Evolutionary conservation across 257 asterid genomes (phyloP).

Genomic region (Cinchona pubescens): DNA sequence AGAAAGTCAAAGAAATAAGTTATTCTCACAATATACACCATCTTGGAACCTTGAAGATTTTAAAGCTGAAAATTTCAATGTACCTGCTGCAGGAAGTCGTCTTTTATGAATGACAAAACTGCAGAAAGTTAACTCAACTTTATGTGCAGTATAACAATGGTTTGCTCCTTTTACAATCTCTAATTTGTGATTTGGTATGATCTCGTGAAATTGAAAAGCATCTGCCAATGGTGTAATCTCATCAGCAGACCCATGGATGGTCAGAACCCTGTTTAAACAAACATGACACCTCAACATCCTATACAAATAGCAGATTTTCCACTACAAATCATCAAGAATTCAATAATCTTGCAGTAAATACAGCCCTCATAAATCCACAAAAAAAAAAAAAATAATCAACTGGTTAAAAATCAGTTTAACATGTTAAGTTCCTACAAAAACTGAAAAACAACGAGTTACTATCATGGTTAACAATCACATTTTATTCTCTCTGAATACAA

Average conservation of each 20-base stretch:
- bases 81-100: slow-evolving; percentile 34
- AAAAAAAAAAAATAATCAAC: too few species aligned
- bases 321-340: too few species aligned
- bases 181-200: slow-evolving; percentile 46
- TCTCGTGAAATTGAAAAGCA: slow-evolving; percentile 49
- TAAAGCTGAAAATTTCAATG: not conserved
- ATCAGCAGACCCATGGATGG: slow-evolving; percentile 64
- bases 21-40: too few species aligned
- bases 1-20: too few species aligned
- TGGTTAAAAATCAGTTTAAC: too few species aligned
- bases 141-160: slow-evolving; percentile 50
- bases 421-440: too few species aligned
- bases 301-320: not conserved
- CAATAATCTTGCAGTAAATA: too few species aligned
- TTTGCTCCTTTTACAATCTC: slow-evolving; percentile 49
- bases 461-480: too few species aligned
- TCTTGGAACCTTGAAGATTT: too few species aligned
- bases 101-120: slow-evolving; percentile 45
- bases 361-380: too few species aligned
- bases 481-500: too few species aligned
- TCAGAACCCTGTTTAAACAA: slow-evolving; percentile 44
- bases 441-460: too few species aligned
- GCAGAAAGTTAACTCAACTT: slow-evolving; percentile 38
- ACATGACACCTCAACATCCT: not conserved
- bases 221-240: slow-evolving; percentile 46